Evolutionary conservation across 2,329 filamentous ascomycete species (phyloP).

Genomic region (Aspergillus fijiensis): DNA sequence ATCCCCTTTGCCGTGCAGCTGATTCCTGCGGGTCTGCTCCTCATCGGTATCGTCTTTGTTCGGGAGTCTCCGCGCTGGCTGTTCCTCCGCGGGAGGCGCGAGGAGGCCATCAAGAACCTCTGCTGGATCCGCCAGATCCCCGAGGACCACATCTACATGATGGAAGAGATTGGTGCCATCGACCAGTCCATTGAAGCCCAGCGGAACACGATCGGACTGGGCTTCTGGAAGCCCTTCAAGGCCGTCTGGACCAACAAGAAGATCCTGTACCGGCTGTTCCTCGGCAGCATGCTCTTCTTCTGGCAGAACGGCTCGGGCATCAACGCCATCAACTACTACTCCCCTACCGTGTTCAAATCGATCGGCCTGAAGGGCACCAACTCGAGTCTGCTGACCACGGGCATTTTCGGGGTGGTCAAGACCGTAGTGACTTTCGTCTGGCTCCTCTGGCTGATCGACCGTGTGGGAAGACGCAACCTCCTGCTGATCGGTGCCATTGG

Average conservation of each 20-base stretch:
- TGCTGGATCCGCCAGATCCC: conserved; percentile 45
- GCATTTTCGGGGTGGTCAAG: conserved; percentile 76
- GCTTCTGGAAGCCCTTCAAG: conserved; percentile 73
- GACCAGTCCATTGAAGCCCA: conserved; percentile 69
- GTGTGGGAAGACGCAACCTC: conserved; percentile 60
- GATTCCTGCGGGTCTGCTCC: conserved; percentile 43
- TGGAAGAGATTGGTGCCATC: conserved; percentile 70
- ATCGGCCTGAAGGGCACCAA: conserved; percentile 63
- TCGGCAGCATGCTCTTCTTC: conserved; percentile 72
- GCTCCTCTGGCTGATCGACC: conserved; percentile 68
- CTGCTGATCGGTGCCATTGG: conserved; percentile 64
- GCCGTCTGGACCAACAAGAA: conserved; percentile 55
- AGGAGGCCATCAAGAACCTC: conserved; percentile 61
- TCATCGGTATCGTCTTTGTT: conserved; percentile 60
- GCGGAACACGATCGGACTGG: conserved; percentile 61
- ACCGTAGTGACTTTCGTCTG: conserved; percentile 67
- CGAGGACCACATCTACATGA: conserved; percentile 58
- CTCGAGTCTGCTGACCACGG: conserved; percentile 64
- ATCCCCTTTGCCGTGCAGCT: conserved; percentile 46
- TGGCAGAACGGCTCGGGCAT: conserved; percentile 77
- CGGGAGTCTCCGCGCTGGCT: conserved; percentile 69
- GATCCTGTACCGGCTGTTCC: conserved; percentile 69
- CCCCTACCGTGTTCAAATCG: conserved; percentile 65
- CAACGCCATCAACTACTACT: conserved; percentile 77
- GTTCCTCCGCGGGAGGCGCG: conserved; percentile 65